Evolutionary conservation across 495 filamentous ascomycete species (phyloP).

Genomic region (Jackrogersella multiformis): DNA sequence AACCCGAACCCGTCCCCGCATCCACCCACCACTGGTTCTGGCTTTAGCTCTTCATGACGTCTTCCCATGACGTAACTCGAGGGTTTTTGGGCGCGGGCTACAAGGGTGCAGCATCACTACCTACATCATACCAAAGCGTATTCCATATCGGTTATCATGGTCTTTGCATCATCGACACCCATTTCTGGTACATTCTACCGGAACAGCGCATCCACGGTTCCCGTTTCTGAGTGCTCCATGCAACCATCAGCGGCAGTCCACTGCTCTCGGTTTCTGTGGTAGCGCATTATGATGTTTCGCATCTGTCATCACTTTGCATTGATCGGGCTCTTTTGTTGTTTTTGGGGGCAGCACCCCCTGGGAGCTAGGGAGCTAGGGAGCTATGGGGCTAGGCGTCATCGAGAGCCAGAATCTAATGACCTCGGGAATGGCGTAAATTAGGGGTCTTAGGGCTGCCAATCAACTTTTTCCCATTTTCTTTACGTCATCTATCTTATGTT

Average conservation of each 20-base stretch:
- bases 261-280: constrained; percentile 1
- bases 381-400: constrained; percentile 40
- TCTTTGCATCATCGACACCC: constrained; percentile 39
- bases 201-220: constrained; percentile 29
- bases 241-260: constrained; percentile 23
- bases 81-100: constrained; percentile 23
- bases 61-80: constrained; percentile 34
- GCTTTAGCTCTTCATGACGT: constrained; percentile 38
- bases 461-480: not conserved
- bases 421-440: not conserved
- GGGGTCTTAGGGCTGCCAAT: not conserved
- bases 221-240: constrained; percentile 31
- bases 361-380: too few species aligned
- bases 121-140: constrained; percentile 42
- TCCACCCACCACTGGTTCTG: constrained; percentile 21
- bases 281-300: constrained; percentile 37
- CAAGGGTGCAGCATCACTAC: constrained; percentile 38
- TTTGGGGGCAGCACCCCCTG: not conserved
- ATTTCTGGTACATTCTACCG: constrained; percentile 40
- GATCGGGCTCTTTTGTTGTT: constrained; percentile 3
- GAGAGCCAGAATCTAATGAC: not conserved
- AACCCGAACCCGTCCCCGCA: constrained; percentile 32
- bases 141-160: constrained; percentile 33
- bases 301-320: constrained; percentile 41
- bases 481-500: constrained; percentile 18